Conservation (phyloP, 2,329 filamentous ascomycete species). For the Chaetomium strumarium region DNA sequence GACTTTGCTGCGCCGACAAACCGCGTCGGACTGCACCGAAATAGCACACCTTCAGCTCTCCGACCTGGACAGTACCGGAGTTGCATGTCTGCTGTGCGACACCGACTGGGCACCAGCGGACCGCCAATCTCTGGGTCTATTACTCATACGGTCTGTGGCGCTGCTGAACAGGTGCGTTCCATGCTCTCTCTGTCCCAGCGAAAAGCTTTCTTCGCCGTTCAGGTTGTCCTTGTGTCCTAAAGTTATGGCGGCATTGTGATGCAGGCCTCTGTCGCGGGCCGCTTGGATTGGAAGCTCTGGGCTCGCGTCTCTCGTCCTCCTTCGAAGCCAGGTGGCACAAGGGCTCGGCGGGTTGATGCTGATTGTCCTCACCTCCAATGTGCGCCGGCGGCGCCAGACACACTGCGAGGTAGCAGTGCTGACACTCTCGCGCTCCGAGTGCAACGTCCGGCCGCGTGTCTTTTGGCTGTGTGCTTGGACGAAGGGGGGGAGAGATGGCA, state of each 20-base stretch:
- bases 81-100: conserved; percentile 1
- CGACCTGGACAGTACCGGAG: no score
- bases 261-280: no score
- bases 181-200: not conserved
- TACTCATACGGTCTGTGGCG: not conserved
- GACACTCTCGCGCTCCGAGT: not conserved
- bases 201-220: not conserved
- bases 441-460: not conserved
- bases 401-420: not conserved
- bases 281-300: no score
- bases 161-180: conserved; percentile 5
- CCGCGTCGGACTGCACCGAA: conserved; percentile 10
- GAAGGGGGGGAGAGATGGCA: conserved; percentile 8
- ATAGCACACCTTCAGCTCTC: no score
- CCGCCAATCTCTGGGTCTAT: conserved; percentile 3
- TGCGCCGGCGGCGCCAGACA: not conserved
- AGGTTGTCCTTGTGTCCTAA: not conserved
- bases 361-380: not conserved
- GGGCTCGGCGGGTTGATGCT: not conserved
- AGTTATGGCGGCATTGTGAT: no score
- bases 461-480: not conserved
- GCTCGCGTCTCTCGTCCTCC: not conserved
- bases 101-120: not conserved
- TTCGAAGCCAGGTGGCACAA: not conserved
- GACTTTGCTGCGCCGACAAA: conserved; percentile 10